A percentile compares a stretch with the other conserved stretches of the same genome.
Evolutionary conservation across 2,329 filamentous ascomycete species (phyloP).

Genomic region (Colletotrichum endophyticum): DNA sequence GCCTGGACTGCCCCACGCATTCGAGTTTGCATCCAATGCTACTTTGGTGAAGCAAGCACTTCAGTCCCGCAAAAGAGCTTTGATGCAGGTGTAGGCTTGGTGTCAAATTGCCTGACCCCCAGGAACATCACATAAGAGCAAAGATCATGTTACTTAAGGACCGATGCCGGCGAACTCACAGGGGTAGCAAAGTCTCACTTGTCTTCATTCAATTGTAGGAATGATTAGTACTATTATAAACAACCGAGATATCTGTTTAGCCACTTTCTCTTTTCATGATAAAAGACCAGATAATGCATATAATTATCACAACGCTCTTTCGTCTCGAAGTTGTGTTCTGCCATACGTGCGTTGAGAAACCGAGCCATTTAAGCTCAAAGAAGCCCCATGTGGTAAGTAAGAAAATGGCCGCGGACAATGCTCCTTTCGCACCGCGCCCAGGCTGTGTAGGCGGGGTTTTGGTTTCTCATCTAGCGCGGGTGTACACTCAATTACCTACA

Average conservation of each 20-base stretch:
- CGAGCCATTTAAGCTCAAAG: not conserved
- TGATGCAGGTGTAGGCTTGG: not conserved
- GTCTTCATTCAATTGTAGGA: rapidly evolving
- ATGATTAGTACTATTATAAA: not conserved
- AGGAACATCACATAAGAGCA: rapidly evolving
- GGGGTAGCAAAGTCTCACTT: rapidly evolving
- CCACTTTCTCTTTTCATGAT: rapidly evolving
- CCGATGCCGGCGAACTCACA: not conserved
- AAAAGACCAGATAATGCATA: rapidly evolving
- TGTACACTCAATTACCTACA: not conserved
- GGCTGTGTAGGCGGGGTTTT: rapidly evolving
- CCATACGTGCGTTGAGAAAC: not conserved
- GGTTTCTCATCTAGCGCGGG: not conserved
- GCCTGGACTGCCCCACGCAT: constrained; percentile 41
- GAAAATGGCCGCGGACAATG: not conserved
- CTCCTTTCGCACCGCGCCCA: not conserved
- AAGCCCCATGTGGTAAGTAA: not conserved
- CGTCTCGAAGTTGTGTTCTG: not conserved
- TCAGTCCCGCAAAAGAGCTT: constrained; percentile 22
- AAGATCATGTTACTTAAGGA: rapidly evolving
- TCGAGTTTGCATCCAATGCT: constrained; percentile 25
- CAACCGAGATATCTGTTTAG: not conserved
- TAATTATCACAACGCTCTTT: not conserved
- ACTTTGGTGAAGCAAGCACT: constrained; percentile 23
- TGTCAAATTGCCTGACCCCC: rapidly evolving